These are phyloP conservation scores for Aurantiochytrium sp. DNA, from an alignment of 108 stramenopile genomes.

Conservation along the genomic window DNA sequence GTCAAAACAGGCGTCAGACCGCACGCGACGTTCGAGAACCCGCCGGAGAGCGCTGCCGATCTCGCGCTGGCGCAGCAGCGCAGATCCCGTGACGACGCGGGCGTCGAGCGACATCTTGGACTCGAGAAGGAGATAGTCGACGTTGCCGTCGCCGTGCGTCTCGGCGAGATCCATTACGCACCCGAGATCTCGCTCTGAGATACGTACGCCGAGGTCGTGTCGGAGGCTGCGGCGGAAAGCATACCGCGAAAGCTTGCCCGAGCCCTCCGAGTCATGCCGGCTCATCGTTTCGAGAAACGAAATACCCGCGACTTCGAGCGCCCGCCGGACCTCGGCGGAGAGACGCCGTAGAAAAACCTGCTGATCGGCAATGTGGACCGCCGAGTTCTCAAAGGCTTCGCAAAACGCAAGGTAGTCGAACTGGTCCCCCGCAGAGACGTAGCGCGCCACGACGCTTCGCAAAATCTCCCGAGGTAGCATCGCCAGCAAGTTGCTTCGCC, in stretches of 20 bases:
- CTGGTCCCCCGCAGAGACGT: neutral
- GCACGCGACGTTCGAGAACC: neutral
- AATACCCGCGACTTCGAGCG: neutral
- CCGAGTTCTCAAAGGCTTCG: neutral
- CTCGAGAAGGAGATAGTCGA: neutral
- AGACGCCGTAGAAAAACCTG: neutral
- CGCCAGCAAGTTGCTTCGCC: neutral
- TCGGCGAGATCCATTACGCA: neutral
- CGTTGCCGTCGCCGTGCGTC: neutral
- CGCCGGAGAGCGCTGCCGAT: neutral
- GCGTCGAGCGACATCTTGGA: neutral
- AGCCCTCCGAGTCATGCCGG: neutral
- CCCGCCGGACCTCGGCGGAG: neutral
- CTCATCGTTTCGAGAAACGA: neutral
- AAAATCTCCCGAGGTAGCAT: neutral
- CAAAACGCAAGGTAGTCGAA: conserved; percentile 3
- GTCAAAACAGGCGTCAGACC: neutral
- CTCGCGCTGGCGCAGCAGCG: neutral
- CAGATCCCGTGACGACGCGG: neutral
- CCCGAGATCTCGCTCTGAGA: neutral
- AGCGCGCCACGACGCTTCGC: neutral
- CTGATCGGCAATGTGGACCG: neutral
- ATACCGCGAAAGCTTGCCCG: neutral
- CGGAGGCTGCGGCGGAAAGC: neutral
- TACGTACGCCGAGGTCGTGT: neutral